phyloP scores from a whole-genome alignment of 2,329 filamentous ascomycete genomes.

The Fusarium sacchari region DNA sequence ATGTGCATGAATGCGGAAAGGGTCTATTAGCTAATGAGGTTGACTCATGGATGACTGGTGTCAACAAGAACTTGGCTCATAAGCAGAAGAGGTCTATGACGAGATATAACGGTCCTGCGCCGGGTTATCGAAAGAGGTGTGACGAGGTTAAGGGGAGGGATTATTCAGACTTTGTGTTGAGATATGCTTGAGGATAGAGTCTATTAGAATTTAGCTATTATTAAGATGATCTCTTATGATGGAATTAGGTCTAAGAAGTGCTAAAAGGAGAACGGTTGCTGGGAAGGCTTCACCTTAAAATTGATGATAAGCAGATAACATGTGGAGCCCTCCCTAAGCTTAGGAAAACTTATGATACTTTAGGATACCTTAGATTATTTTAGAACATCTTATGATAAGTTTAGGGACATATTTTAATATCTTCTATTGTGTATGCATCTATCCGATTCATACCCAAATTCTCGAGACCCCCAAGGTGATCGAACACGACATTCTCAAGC shows the following conservation, averaged over 20 bases:
- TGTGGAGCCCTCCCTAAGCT: rapidly evolving
- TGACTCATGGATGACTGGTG: constrained; percentile 66
- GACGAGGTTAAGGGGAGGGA: constrained; percentile 45
- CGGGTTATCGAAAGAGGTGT: constrained; percentile 54
- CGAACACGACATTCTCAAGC: not conserved
- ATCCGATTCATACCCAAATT: rapidly evolving
- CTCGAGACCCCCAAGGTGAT: not conserved
- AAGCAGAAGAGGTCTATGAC: constrained; percentile 58
- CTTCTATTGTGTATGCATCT: no score
- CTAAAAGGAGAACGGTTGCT: no score
- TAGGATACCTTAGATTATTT: not conserved
- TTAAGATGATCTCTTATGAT: not conserved
- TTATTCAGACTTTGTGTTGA: constrained; percentile 35
- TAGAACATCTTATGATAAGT: not conserved
- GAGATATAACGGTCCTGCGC: constrained; percentile 57
- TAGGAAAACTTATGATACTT: rapidly evolving
- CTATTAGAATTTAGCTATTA: not conserved
- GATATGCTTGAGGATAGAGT: not conserved
- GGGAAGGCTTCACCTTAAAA: no score
- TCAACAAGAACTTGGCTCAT: constrained; percentile 60
- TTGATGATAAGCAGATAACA: not conserved
- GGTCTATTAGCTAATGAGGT: constrained; percentile 52
- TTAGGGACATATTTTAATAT: not conserved
- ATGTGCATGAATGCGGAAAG: constrained; percentile 58
- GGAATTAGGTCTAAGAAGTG: rapidly evolving